phyloP scores from a whole-genome alignment of 805 yeast genomes.

The Kregervanrija fluxuum region DNA sequence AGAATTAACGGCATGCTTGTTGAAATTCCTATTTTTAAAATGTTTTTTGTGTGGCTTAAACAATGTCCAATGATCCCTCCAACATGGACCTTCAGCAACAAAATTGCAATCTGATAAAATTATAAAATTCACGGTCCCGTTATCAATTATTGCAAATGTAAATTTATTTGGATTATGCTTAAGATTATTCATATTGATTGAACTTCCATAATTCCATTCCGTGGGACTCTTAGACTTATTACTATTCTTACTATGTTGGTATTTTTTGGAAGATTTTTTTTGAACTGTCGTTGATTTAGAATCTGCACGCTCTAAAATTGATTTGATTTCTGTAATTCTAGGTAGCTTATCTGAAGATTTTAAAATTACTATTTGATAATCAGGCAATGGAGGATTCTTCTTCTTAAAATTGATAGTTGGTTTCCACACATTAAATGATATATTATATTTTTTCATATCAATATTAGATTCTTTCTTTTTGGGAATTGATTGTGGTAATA shows the following conservation, averaged over 20 bases:
- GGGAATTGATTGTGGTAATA: slow-evolving; percentile 8
- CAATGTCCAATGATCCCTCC: slow-evolving; percentile 22
- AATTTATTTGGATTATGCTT: slow-evolving; percentile 20
- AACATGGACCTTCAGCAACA: slow-evolving; percentile 19
- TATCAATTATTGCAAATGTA: slow-evolving; percentile 65
- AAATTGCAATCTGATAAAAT: slow-evolving; percentile 45
- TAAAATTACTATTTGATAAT: slow-evolving; percentile 61
- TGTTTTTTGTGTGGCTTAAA: too few relatives aligned
- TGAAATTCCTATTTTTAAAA: too few relatives aligned
- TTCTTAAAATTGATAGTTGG: slow-evolving; percentile 69
- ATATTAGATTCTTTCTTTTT: slow-evolving; percentile 11
- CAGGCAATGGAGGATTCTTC: slow-evolving; percentile 62
- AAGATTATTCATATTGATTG: slow-evolving; percentile 9
- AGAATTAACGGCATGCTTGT: too few relatives aligned
- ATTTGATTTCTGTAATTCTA: slow-evolving; percentile 32
- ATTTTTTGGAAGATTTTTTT: neutral
- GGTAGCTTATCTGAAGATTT: slow-evolving; percentile 46
- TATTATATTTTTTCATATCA: slow-evolving; percentile 19
- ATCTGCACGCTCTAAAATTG: slow-evolving; percentile 26
- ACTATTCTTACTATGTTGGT: neutral
- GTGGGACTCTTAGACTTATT: neutral
- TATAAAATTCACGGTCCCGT: slow-evolving; percentile 68
- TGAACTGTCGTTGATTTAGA: slow-evolving; percentile 4
- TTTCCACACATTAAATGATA: slow-evolving; percentile 74
- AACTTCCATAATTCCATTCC: slow-evolving; percentile 10